phyloP scores from a whole-genome alignment of 2,329 filamentous ascomycete species.

The Trichoderma semiorbis region DNA sequence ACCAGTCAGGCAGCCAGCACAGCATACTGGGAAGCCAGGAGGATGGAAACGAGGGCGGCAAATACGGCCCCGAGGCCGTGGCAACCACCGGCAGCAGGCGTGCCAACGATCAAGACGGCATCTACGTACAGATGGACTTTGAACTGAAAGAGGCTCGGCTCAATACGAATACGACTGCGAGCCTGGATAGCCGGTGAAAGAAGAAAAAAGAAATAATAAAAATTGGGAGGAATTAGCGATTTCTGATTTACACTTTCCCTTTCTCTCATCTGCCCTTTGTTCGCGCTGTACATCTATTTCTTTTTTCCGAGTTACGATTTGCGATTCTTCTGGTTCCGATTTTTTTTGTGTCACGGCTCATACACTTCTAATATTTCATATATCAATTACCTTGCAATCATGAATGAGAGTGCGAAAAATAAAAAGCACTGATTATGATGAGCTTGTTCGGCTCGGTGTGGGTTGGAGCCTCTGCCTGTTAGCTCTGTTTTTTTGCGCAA shows the following conservation, averaged over 20 bases:
- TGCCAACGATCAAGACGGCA: slow-evolving; percentile 30
- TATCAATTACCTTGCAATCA: not conserved
- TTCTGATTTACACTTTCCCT: not conserved
- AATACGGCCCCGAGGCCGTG: slow-evolving; percentile 25
- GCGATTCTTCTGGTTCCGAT: not conserved
- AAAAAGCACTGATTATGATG: not conserved
- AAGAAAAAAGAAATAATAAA: not conserved
- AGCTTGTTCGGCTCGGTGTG: not conserved
- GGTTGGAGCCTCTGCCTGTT: not conserved
- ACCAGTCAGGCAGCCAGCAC: slow-evolving; percentile 29
- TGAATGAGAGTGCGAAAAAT: not conserved
- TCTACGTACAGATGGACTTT: slow-evolving; percentile 37
- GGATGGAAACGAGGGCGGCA: slow-evolving; percentile 19
- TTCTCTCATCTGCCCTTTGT: not conserved
- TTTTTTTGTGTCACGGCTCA: not conserved
- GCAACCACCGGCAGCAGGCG: slow-evolving; percentile 24
- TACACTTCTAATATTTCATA: not conserved
- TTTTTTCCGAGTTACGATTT: not conserved
- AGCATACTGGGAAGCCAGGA: slow-evolving; percentile 27
- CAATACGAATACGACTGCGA: slow-evolving; percentile 1
- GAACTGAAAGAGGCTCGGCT: slow-evolving; percentile 30
- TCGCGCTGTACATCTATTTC: not conserved
- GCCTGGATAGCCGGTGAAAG: not conserved
- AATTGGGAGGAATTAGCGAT: not conserved
- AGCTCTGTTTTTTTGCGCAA: not conserved